Evolutionary conservation across 441 rosid species (phyloP).

Genomic region (Arabidopsis lyrata): DNA sequence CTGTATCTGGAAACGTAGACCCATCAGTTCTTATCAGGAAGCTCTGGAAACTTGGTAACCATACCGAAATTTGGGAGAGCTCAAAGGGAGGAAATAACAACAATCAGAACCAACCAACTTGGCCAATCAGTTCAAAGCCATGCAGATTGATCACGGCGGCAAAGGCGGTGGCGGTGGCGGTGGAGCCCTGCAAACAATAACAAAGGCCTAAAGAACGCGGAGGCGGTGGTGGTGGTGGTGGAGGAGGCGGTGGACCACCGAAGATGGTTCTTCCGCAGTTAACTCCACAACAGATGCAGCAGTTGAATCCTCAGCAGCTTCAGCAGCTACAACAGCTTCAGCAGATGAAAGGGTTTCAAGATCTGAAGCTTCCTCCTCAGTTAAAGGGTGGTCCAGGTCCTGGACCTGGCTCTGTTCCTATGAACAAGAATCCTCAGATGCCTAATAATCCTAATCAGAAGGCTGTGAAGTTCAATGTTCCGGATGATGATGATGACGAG

Average conservation of each 20-base stretch:
- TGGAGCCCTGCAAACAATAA: constrained; percentile 31
- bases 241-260: constrained; percentile 32
- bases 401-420: constrained; percentile 38
- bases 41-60: constrained; percentile 93
- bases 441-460: constrained; percentile 55
- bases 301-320: constrained; percentile 58
- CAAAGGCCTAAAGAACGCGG: constrained; percentile 40
- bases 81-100: constrained; percentile 50
- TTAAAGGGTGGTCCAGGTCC: constrained; percentile 54
- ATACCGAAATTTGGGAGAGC: constrained; percentile 90
- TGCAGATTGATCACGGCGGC: constrained; percentile 69
- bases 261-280: constrained; percentile 48
- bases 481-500: constrained; percentile 53
- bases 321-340: constrained; percentile 62
- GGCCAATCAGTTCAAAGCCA: constrained; percentile 55
- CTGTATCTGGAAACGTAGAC: constrained; percentile 79
- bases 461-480: constrained; percentile 55
- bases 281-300: constrained; percentile 51
- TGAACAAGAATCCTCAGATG: constrained; percentile 46
- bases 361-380: constrained; percentile 67
- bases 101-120: constrained; percentile 56
- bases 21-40: constrained; percentile 72
- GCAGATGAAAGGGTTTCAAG: constrained; percentile 70
- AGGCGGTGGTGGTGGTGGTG: constrained; percentile 40
- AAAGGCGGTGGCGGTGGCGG: constrained; percentile 52